These are phyloP conservation scores for Penicillium desertorum DNA, from an alignment of 495 filamentous ascomycete species.

Conservation along the genomic window DNA sequence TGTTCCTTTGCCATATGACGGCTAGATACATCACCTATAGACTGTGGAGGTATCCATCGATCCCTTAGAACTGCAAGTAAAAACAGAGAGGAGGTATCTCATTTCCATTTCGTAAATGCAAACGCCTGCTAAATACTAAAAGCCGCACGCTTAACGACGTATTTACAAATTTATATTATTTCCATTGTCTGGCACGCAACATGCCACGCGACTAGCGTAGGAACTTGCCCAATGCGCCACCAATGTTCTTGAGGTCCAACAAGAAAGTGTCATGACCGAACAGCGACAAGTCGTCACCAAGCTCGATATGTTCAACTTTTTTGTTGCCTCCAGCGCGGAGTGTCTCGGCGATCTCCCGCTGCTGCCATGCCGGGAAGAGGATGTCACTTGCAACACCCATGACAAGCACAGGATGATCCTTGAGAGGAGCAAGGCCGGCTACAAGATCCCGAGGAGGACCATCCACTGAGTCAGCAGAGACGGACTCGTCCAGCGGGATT, in stretches of 20 bases:
- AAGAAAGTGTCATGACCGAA: slow-evolving; percentile 98
- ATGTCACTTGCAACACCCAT: slow-evolving; percentile 96
- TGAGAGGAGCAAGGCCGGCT: slow-evolving; percentile 65
- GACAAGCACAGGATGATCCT: slow-evolving; percentile 76
- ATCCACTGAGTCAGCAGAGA: slow-evolving; percentile 15
- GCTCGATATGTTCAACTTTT: slow-evolving; percentile 79
- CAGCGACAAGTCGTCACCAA: slow-evolving; percentile 86
- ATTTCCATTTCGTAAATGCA: slow-evolving; percentile 8
- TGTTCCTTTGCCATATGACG: neutral
- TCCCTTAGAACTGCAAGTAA: neutral
- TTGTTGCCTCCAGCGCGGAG: slow-evolving; percentile 73
- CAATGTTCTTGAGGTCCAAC: slow-evolving; percentile 87
- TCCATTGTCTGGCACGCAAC: neutral
- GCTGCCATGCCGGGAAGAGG: slow-evolving; percentile 97
- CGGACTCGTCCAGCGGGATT: slow-evolving; percentile 27
- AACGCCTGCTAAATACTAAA: slow-evolving; percentile 16
- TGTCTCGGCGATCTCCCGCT: slow-evolving; percentile 88
- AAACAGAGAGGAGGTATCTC: slow-evolving; percentile 2
- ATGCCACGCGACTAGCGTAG: slow-evolving; percentile 43
- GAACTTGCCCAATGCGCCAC: slow-evolving; percentile 77
- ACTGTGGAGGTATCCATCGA: neutral
- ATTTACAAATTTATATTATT: neutral
- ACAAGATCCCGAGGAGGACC: slow-evolving; percentile 75
- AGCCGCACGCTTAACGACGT: slow-evolving; percentile 5
- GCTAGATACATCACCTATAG: neutral